A percentile compares a stretch with the other conserved stretches of the same genome.
Conservation (phyloP, 1,139 yeast species). For the Debaryomyces udenii region DNA sequence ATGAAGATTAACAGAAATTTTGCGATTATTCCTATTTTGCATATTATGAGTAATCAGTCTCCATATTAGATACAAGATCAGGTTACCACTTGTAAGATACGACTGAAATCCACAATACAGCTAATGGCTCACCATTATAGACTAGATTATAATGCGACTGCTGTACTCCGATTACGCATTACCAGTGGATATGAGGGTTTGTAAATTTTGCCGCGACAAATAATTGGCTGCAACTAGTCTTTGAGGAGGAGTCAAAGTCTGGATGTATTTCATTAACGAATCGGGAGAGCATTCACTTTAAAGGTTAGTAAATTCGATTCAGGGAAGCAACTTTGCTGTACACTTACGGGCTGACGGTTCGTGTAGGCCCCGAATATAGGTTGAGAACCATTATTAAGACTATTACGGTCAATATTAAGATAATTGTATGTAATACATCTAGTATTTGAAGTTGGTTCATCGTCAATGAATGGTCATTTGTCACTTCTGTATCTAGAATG, state of each 20-base stretch:
- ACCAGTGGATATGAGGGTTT: no score
- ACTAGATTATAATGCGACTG: no score
- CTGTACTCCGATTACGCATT: no score
- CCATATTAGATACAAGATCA: no score
- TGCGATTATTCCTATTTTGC: no score
- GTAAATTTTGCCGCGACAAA: not conserved
- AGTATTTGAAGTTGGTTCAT: slow-evolving; percentile 1
- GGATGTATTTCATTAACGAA: slow-evolving; percentile 1
- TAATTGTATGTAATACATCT: slow-evolving; percentile 12
- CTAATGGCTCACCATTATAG: no score
- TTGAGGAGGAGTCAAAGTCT: slow-evolving; percentile 4
- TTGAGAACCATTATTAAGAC: slow-evolving; percentile 12
- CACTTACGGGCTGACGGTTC: slow-evolving; percentile 1
- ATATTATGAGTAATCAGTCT: no score
- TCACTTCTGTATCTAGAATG: not conserved
- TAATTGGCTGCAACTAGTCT: slow-evolving; percentile 3
- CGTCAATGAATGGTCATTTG: not conserved
- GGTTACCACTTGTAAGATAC: no score
- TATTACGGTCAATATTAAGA: slow-evolving; percentile 11
- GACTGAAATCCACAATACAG: no score
- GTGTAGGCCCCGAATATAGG: slow-evolving; percentile 1
- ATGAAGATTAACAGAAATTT: no score
- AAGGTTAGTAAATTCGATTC: not conserved
- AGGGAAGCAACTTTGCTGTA: not conserved
- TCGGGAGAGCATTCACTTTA: slow-evolving; percentile 1